These are phyloP conservation scores for Magnolia officinalis DNA, from an alignment of 164 flowering plant species.

Conservation along the genomic window DNA sequence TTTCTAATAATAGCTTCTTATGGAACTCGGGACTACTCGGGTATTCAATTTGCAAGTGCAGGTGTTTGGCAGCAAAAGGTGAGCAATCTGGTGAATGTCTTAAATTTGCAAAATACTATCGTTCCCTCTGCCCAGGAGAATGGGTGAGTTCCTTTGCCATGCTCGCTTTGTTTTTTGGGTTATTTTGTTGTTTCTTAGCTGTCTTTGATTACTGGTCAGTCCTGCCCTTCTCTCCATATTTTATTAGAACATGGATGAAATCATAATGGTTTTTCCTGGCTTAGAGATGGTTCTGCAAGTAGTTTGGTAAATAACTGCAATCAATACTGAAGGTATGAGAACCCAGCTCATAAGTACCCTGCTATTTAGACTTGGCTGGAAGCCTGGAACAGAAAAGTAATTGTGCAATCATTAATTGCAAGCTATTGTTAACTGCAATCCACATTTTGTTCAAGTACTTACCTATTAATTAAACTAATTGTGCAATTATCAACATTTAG, in stretches of 20 bases:
- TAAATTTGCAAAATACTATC: slow-evolving; percentile 78
- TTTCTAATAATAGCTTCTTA: background rate
- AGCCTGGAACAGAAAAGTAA: no score
- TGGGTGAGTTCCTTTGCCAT: slow-evolving; percentile 59
- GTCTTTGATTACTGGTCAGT: background rate
- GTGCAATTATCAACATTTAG: no score
- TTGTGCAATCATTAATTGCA: no score
- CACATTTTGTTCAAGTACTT: no score
- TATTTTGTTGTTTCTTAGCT: background rate
- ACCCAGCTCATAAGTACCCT: no score
- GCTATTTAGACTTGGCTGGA: no score
- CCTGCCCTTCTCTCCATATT: background rate
- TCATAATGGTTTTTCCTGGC: background rate
- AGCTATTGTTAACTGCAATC: no score
- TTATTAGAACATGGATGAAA: background rate
- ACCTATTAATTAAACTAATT: no score
- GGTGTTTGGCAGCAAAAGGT: slow-evolving; percentile 86
- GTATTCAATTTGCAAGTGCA: slow-evolving; percentile 26
- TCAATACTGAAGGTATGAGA: no score
- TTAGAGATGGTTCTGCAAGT: background rate
- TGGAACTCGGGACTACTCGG: background rate
- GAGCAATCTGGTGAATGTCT: slow-evolving; percentile 74
- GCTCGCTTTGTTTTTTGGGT: background rate
- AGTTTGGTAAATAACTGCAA: no score
- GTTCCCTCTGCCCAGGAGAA: slow-evolving; percentile 94